Conservation (phyloP, 1,139 yeast species). For the Geotrichum fermentans region DNA sequence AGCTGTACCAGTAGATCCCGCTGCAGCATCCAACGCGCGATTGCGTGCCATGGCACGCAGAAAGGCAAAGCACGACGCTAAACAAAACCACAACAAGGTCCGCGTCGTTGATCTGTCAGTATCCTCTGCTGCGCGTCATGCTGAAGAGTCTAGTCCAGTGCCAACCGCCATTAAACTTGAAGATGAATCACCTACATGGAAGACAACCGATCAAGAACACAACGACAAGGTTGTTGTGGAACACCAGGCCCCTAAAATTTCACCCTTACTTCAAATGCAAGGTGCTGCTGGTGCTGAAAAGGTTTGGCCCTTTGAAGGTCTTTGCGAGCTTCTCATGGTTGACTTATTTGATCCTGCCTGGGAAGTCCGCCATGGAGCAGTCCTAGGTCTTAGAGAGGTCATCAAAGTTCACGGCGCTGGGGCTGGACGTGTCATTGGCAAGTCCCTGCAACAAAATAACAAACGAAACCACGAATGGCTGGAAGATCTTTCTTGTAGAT, state of each 20-base stretch:
- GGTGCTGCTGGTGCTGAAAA: conserved; percentile 63
- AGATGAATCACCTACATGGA: conserved; percentile 37
- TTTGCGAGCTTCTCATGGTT: conserved; percentile 74
- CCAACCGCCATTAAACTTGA: conserved; percentile 24
- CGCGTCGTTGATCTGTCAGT: conserved; percentile 70
- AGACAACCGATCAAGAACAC: conserved; percentile 68
- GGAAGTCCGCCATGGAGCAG: conserved; percentile 97
- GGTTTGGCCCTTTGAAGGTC: conserved; percentile 96
- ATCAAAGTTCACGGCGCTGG: conserved; percentile 79
- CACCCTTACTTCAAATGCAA: conserved; percentile 70
- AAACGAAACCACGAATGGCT: conserved; percentile 61
- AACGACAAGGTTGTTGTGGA: conserved; percentile 82
- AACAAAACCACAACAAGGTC: conserved; percentile 51
- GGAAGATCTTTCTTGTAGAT: conserved; percentile 82
- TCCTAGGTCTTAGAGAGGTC: conserved; percentile 84
- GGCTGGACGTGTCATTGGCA: conserved; percentile 76
- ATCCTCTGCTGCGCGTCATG: conserved; percentile 63
- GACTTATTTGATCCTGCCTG: conserved; percentile 83
- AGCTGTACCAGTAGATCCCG: conserved; percentile 24
- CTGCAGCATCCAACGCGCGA: conserved; percentile 57
- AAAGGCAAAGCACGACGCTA: conserved; percentile 78
- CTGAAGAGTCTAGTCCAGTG: conserved; percentile 21
- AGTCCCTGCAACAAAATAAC: conserved; percentile 57
- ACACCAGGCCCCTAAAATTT: conserved; percentile 60
- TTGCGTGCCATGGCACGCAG: conserved; percentile 91